phyloP scores from a whole-genome alignment of 371 early-diverging fungal genomes.

The Mucor irregularis region DNA sequence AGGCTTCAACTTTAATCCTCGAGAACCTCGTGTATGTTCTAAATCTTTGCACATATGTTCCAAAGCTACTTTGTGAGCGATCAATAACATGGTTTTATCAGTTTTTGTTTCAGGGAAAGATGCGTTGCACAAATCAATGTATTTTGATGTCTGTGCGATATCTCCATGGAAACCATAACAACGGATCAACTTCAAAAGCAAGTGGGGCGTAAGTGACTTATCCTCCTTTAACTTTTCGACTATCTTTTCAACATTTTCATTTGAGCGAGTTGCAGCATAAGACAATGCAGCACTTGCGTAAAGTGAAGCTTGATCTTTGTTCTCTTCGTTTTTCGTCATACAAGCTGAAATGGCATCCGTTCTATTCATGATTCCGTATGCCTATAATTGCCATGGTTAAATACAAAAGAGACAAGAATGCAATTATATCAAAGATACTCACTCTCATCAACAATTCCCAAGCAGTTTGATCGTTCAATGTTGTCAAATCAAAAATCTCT shows the following conservation, averaged over 20 bases:
- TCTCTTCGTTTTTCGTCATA: background rate
- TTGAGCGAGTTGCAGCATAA: constrained; percentile 16
- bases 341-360: constrained; percentile 4
- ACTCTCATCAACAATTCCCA: constrained; percentile 41
- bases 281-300: constrained; percentile 18
- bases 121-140: constrained; percentile 11
- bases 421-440: constrained; percentile 1
- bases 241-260: constrained; percentile 16
- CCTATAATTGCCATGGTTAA: background rate
- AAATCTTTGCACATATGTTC: constrained; percentile 1
- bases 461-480: constrained; percentile 19
- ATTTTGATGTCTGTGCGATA: constrained; percentile 10
- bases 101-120: constrained; percentile 11
- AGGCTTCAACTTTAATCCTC: constrained; percentile 18
- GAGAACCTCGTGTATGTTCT: constrained; percentile 7
- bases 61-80: constrained; percentile 30
- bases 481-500: constrained; percentile 15
- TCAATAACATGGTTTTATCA: constrained; percentile 20
- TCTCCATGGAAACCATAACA: constrained; percentile 32
- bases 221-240: constrained; percentile 16
- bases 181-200: constrained; percentile 23
- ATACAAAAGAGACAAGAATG: background rate
- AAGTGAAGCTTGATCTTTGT: background rate
- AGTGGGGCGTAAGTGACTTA: background rate
- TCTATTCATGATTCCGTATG: constrained; percentile 26